Evolutionary conservation across 2,329 filamentous ascomycete genomes (phyloP).

Genomic region (Aspergillus glaucus): DNA sequence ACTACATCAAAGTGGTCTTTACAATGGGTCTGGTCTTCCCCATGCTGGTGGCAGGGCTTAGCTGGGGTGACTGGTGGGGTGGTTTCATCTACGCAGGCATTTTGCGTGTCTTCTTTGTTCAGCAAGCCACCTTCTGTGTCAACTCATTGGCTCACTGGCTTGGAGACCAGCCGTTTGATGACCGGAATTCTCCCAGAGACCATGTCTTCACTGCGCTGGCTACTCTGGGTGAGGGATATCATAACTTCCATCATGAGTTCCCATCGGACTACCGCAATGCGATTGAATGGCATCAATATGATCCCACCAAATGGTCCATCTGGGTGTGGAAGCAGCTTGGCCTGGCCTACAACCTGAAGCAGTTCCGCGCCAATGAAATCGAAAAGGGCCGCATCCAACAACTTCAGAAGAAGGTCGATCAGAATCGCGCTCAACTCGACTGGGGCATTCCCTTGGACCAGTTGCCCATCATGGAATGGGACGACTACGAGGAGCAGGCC

Average conservation of each 20-base stretch:
- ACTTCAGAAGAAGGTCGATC: slow-evolving; percentile 68
- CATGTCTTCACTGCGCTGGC: background rate
- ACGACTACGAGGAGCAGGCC: background rate
- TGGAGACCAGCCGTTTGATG: slow-evolving; percentile 47
- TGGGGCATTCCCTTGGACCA: background rate
- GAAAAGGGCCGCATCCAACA: background rate
- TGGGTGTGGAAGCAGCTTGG: slow-evolving; percentile 39
- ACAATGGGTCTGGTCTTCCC: background rate
- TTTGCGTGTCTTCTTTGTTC: background rate
- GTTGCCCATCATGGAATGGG: background rate
- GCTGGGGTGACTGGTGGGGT: slow-evolving; percentile 56
- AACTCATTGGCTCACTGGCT: slow-evolving; percentile 60
- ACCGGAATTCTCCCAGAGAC: background rate
- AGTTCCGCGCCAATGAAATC: background rate
- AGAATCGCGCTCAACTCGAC: slow-evolving; percentile 64
- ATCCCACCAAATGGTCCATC: slow-evolving; percentile 80
- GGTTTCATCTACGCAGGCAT: background rate
- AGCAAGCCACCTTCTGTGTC: background rate
- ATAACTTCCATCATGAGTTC: slow-evolving; percentile 1
- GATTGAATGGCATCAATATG: slow-evolving; percentile 79
- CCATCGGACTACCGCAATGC: slow-evolving; percentile 76
- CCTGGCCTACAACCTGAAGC: background rate
- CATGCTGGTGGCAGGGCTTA: slow-evolving; percentile 40
- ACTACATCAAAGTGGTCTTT: background rate
- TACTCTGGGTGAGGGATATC: background rate